Conservation (phyloP, 1,284 basidiomycete genomes). For the Hortiboletus rubellus region DNA sequence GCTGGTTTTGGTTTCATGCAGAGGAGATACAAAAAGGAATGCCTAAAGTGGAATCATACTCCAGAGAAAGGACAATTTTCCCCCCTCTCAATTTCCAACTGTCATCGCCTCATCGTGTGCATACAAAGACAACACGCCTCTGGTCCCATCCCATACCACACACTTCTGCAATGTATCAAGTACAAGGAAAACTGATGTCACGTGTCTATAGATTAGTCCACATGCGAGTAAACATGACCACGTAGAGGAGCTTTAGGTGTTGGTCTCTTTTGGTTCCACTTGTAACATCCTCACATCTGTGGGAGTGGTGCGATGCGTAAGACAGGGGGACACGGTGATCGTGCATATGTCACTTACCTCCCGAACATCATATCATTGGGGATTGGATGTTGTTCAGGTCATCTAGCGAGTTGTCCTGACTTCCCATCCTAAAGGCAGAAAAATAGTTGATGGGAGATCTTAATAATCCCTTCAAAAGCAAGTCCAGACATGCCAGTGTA, state of each 20-base stretch:
- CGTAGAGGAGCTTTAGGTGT: constrained; percentile 1
- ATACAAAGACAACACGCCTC: no score
- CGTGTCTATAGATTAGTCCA: constrained; percentile 10
- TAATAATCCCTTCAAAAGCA: background rate
- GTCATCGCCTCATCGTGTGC: no score
- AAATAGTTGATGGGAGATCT: background rate
- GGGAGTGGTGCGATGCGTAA: background rate
- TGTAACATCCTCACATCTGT: constrained; percentile 28
- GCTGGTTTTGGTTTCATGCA: no score
- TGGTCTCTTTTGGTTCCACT: constrained; percentile 15
- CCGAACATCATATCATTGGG: background rate
- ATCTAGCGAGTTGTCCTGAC: background rate
- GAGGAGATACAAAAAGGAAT: no score
- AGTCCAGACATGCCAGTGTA: constrained; percentile 44
- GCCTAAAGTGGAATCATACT: no score
- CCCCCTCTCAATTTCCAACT: no score
- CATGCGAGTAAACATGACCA: background rate
- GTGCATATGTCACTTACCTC: background rate
- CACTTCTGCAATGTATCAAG: constrained; percentile 13
- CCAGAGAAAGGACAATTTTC: no score
- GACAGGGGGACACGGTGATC: background rate
- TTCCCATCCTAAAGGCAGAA: constrained; percentile 18
- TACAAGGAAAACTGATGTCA: constrained; percentile 6
- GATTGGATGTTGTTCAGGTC: no score
- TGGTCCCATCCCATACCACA: background rate